Evolutionary conservation across 495 filamentous ascomycete genomes (phyloP), one percentile per base, ranked within the genome.

Genomic region (Usnea hakonensis): DNA sequence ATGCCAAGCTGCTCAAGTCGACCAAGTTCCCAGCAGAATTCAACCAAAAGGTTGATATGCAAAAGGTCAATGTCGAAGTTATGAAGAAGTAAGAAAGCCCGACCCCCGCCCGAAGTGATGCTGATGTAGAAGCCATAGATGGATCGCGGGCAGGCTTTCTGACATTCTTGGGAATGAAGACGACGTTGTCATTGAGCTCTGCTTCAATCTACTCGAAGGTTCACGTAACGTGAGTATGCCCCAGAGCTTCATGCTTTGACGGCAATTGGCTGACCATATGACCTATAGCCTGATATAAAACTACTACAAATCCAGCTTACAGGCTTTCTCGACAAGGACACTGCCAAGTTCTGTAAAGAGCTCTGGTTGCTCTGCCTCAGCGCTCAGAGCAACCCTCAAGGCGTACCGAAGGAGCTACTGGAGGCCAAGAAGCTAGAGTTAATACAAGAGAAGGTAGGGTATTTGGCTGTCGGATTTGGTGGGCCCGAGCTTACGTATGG

Each of bases 11-110:
- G 71, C 78, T 95, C 50, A 87, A 87, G 81, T 81, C 84, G 74
- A 97, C 90, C 59, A 97, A 96, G 72, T 97, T 96, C 68, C 94
- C 94, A 53, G 82, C 86, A 11, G 94, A 97, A 73, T 97, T 96
- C 74, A 93, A 81, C 69, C 83, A 87, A 72, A 97, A 96, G 80
- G 95, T 99, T 44, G 92, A 99, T 77, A 95, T 94, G 87, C 83
- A 83, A 62, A 99, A 97, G 77, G 90, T 97, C 71, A 96, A 97
- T 68, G 78, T 96, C 28, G 91, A 95, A 74, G 90, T 97, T 61
- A 93, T 97, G 85, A 97, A 97, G 81, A 95, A 91, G 90, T 96
- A 71, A 66, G 83, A 72, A 46, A n/a, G 35, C n/a, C 19, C 14
- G 17, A 40, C n/a, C 17, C 21, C n/a, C 23, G 16, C 35, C 23